Base-by-base conservation (phyloP, 2,329 filamentous ascomycete genomes). In the Clonostachys rhizophaga region DNA sequence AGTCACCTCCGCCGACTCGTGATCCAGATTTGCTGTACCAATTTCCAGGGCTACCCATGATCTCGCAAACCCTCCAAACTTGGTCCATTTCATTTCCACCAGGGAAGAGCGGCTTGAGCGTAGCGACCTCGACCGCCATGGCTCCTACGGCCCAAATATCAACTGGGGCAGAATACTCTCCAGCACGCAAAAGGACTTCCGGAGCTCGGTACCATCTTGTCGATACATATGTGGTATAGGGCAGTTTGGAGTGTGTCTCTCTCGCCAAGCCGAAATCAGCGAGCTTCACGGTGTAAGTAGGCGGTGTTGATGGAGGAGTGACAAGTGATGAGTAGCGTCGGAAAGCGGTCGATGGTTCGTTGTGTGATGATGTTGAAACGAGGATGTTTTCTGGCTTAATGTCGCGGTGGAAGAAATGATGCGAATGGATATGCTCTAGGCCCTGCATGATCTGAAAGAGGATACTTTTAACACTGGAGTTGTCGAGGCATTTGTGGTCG, bases 111-210 rank as follows among this genome's bases (percentile, higher is more conserved):
- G 94, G 94, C 73, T 97, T 99, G 49, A 99, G 66, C 0, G 94
- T 99, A 24, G 94, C 94, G 52, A 99, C 88, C 65, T 99, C 94
- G 11, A 99, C 94, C 7, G 94, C 94, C 94, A 99, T 99, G 17
- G 94, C 94, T 59, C 94, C 94, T 40, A 99, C 84, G 2, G 94
- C 94, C 94, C 94, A 99, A 58, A 99, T 97, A 61, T 99, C 94
- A 4, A 99, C 94, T 0, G 94, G 94, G 1, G 94, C 91, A 0
- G 94, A 97, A 69, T 99, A 99, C 65, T 97, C 91, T 46, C 94
- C 94, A 6, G 94, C 94, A 57, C 94, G 84, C 24, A 99, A 72
- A 6, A 99, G 78, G 3, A 99, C 94, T 63, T 99, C 94, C 1
- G 94, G 94, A 4, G 94, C 94, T 54, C 94, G 87, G 69, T 99